Evolutionary conservation across 2,329 filamentous ascomycete species (phyloP).

Genomic region (Aspergillus fructus): DNA sequence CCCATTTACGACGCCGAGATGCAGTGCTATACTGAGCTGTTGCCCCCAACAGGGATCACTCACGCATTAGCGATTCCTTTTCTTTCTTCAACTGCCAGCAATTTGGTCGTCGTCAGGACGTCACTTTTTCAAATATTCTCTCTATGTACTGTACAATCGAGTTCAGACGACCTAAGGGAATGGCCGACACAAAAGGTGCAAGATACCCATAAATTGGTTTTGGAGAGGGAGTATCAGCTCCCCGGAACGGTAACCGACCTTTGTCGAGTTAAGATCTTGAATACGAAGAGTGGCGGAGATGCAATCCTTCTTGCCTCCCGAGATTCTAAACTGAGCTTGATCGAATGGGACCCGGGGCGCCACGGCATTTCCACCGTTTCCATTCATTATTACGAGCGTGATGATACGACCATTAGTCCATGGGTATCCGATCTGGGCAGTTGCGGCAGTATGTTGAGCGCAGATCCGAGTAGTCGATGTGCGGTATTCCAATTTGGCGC

Average conservation of each 20-base stretch:
- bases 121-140: conserved; percentile 91
- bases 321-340: conserved; percentile 87
- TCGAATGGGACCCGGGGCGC: conserved; percentile 87
- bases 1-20: conserved; percentile 49
- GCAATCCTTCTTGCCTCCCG: conserved; percentile 79
- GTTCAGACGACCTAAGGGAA: conserved; percentile 43
- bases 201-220: conserved; percentile 73
- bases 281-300: conserved; percentile 77
- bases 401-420: conserved; percentile 78
- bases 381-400: conserved; percentile 97
- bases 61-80: conserved; percentile 81
- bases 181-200: conserved; percentile 57
- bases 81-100: conserved; percentile 70
- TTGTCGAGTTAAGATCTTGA: conserved; percentile 70
- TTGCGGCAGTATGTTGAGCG: conserved; percentile 77
- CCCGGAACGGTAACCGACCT: conserved; percentile 83
- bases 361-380: conserved; percentile 82
- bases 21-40: conserved; percentile 97
- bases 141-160: conserved; percentile 57
- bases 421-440: conserved; percentile 76
- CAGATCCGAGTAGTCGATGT: conserved; percentile 89
- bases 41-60: conserved; percentile 90
- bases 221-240: conserved; percentile 80
- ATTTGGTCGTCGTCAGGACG: conserved; percentile 87
- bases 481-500: conserved; percentile 90